Percentiles rank a stretch among this genome's conserved stretches.
Evolutionary conservation across 192 early-diverging fungal genomes (phyloP).

Genomic region (Kickxella alabastrina): DNA sequence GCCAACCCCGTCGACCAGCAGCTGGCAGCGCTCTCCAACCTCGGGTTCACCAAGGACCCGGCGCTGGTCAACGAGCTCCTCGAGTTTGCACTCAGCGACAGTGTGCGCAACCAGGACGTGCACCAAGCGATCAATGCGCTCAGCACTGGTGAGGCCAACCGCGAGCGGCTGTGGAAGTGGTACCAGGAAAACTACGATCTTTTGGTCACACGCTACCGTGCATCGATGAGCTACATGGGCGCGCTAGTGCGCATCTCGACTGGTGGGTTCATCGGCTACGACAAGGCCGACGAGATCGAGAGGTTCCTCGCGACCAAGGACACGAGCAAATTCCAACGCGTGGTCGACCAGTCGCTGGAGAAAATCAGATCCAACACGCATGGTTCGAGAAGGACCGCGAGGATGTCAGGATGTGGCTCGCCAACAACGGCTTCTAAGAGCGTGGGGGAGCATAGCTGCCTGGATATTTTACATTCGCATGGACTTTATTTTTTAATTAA

Average conservation of each 20-base stretch:
- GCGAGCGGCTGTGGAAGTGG: constrained; percentile 64
- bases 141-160: constrained; percentile 52
- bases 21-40: constrained; percentile 59
- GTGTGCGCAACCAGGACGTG: constrained; percentile 74
- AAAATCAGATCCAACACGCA: constrained; percentile 56
- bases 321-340: constrained; percentile 53
- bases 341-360: constrained; percentile 72
- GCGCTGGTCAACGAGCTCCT: constrained; percentile 60
- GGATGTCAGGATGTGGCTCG: constrained; percentile 39
- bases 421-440: constrained; percentile 17
- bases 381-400: constrained; percentile 47
- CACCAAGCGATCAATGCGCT: constrained; percentile 49
- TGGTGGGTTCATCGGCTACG: constrained; percentile 55
- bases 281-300: constrained; percentile 59
- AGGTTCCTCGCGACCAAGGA: constrained; percentile 54
- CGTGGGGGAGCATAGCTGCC: neutral
- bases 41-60: constrained; percentile 56
- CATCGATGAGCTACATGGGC: constrained; percentile 60
- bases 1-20: constrained; percentile 64
- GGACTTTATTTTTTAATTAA: no score
- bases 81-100: constrained; percentile 59
- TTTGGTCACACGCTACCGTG: constrained; percentile 59
- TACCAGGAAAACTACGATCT: constrained; percentile 60
- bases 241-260: constrained; percentile 64
- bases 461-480: no score